Base-by-base conservation (phyloP, 2,329 filamentous ascomycete species). In the Sporothrix phasma region DNA sequence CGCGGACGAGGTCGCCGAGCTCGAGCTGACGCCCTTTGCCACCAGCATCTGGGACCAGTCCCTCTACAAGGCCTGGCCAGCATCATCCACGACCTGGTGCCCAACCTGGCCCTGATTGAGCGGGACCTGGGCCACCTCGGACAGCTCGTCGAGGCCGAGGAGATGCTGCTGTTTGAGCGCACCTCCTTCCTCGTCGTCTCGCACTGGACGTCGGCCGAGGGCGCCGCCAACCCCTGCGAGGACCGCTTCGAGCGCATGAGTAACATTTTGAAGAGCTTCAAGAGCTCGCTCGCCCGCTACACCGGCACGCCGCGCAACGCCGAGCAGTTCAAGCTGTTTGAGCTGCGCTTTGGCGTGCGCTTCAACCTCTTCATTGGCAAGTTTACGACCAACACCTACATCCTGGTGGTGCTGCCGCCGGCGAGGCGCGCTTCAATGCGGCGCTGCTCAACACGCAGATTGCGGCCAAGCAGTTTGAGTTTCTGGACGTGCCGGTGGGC, bases 31-130 rank as follows among this genome's bases (percentile, higher is more conserved):
- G 65, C 92, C 92, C 66, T 97, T 96, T 74, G 90, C 92, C 10
- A 97, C 93, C 37, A 96, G 90, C 63, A 99, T 99, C 73, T 99
- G 94, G 94, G 94, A 99, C 73, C 94, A 99, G 78, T 95, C 89
- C 63, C 80, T 99, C 43, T 99, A 97, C 81, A 96, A 96, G 76
- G 94, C 94, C 1, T 99, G 94, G 94, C 94, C 0, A 90, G 90
- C 73, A 97, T 99, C 70, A 97, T 99, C 66, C 94, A 99, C 80
- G 92, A 93, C 73, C 82, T 99, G 53, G 94, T 97, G n/a, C 94
- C 94, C 3, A 97, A 97, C 71, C 84, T 97, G 1, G 81, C 86
- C 19, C 84, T 90, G 51, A 97, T 99, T 69, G 93, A 97, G 76
- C 84, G 84, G 22, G 90, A 97, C 74, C 83, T 99, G 10, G 84